Evolutionary conservation across 495 filamentous ascomycete species (phyloP).

Genomic region (Neurospora sp.): DNA sequence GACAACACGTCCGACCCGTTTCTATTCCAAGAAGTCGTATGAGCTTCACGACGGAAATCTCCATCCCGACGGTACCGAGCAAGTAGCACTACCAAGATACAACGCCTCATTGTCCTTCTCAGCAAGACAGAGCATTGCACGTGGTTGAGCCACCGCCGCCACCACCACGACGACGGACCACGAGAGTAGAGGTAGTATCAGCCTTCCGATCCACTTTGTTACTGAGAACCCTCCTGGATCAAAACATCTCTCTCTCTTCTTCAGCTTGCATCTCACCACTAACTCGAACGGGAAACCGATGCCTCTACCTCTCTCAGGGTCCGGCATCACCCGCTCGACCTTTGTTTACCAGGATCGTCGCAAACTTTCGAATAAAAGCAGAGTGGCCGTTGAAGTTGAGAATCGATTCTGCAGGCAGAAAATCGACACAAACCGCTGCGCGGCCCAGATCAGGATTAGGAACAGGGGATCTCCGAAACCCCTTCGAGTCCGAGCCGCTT

Average conservation of each 20-base stretch:
- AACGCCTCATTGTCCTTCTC: neutral
- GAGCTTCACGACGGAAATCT: neutral
- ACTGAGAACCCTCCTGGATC: neutral
- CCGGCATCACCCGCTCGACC: neutral
- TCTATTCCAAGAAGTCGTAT: neutral
- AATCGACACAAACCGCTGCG: neutral
- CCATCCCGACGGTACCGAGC: neutral
- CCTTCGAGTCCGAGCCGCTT: neutral
- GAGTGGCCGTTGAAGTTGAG: neutral
- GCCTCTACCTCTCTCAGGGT: neutral
- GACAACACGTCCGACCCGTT: neutral
- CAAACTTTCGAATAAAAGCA: neutral
- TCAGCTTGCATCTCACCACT: neutral
- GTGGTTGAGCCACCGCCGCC: neutral
- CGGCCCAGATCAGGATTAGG: neutral
- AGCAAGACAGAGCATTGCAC: neutral
- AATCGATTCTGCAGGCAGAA: neutral
- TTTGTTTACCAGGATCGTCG: neutral
- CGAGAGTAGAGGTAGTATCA: neutral
- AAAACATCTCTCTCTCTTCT: neutral
- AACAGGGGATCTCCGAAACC: neutral
- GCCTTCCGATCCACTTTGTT: neutral
- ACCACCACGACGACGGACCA: neutral
- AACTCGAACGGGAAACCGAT: neutral
- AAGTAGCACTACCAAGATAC: neutral